These are phyloP conservation scores for Penicillium cosmopolitanum DNA, from an alignment of 495 filamentous ascomycete species.

Conservation along the genomic window DNA sequence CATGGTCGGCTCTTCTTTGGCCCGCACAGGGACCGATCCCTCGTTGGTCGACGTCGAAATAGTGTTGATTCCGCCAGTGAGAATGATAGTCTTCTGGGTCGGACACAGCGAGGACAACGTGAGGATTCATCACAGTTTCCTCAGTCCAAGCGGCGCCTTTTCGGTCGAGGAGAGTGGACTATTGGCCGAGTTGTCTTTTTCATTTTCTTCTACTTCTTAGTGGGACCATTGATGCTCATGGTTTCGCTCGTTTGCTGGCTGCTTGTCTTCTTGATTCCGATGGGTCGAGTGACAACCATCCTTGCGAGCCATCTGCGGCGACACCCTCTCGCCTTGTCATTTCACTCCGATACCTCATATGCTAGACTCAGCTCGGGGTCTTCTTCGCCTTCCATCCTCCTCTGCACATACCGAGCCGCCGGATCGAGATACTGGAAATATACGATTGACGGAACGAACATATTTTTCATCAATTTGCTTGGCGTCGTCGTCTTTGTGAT, in stretches of 20 bases:
- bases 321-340: conserved; percentile 89
- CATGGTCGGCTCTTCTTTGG: conserved; percentile 96
- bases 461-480: conserved; percentile 97
- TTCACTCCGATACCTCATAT: conserved; percentile 82
- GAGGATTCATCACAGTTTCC: conserved; percentile 48
- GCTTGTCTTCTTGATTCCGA: conserved; percentile 96
- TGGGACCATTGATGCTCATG: conserved; percentile 85
- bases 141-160: conserved; percentile 83
- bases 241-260: conserved; percentile 93
- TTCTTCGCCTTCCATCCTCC: conserved; percentile 80
- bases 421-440: conserved; percentile 99
- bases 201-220: conserved; percentile 90
- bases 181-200: conserved; percentile 94
- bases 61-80: conserved; percentile 89
- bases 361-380: conserved; percentile 64
- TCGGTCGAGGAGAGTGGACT: conserved; percentile 96
- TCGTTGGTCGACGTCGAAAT: conserved; percentile 85
- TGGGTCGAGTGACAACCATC: conserved; percentile 92
- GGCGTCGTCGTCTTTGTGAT: conserved; percentile 88
- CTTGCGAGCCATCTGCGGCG: conserved; percentile 90
- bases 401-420: conserved; percentile 96
- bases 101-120: conserved; percentile 55
- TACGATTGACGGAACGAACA: conserved; percentile 96
- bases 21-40: conserved; percentile 72
- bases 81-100: conserved; percentile 85